A percentile compares a stretch with the other conserved stretches of the same genome.
Conservation (phyloP, 805 yeast species). For the Wickerhamiella bombiphila region DNA sequence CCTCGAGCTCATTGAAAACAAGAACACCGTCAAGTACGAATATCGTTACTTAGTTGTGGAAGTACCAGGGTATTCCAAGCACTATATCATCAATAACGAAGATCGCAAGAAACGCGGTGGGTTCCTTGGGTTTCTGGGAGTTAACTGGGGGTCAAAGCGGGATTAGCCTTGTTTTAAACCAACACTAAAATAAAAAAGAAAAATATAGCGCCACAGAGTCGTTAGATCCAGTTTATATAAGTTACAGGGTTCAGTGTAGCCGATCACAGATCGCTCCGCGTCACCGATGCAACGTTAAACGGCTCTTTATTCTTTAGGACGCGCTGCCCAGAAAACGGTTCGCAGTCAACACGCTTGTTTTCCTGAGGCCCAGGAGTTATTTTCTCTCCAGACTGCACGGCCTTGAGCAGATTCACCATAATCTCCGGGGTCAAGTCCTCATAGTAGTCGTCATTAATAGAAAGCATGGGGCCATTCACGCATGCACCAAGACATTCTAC, state of each 20-base stretch:
- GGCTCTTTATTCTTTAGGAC: constrained; percentile 49
- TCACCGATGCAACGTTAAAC: constrained; percentile 49
- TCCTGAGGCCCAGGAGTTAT: constrained; percentile 56
- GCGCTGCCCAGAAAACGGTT: constrained; percentile 59
- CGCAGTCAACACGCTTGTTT: constrained; percentile 53
- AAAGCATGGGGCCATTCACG: constrained; percentile 82
- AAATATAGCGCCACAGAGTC: background rate
- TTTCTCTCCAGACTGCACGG: constrained; percentile 47
- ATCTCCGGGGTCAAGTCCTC: constrained; percentile 67
- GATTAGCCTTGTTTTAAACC: constrained; percentile 18
- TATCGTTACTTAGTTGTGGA: constrained; percentile 63
- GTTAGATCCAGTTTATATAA: background rate
- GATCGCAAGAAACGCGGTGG: constrained; percentile 39
- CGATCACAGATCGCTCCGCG: constrained; percentile 56
- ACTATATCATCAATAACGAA: constrained; percentile 37
- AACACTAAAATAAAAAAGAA: background rate
- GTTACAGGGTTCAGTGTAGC: too few species aligned
- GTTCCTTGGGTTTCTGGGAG: constrained; percentile 41
- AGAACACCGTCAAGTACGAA: constrained; percentile 44
- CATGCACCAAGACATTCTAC: constrained; percentile 90
- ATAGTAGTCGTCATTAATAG: constrained; percentile 65
- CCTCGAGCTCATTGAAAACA: constrained; percentile 48
- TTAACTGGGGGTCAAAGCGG: constrained; percentile 73
- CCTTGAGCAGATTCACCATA: constrained; percentile 45
- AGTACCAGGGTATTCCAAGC: constrained; percentile 53